Evolutionary conservation across 1,139 yeast genomes (phyloP).

Genomic region (Schwanniomyces etchellsii): DNA sequence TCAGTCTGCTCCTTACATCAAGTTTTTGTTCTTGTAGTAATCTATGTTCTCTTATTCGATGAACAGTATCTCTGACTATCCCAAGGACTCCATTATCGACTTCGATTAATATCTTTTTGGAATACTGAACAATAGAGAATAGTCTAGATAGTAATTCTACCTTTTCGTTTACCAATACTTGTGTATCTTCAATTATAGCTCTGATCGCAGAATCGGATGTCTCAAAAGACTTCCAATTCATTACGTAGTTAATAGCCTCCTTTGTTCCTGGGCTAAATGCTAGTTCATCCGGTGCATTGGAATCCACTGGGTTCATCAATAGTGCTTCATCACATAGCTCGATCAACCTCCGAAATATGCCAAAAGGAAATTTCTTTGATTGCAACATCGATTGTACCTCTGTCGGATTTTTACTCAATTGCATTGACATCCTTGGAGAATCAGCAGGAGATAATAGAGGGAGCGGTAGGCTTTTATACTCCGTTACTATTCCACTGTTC

Average conservation of each 20-base stretch:
- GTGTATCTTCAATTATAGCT: slow-evolving; percentile 65
- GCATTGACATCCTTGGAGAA: slow-evolving; percentile 21
- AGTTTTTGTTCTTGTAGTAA: slow-evolving; percentile 13
- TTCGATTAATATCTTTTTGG: slow-evolving; percentile 76
- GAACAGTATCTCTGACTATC: slow-evolving; percentile 62
- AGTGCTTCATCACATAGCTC: slow-evolving; percentile 77
- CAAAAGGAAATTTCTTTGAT: slow-evolving; percentile 53
- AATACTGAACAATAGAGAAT: slow-evolving; percentile 71
- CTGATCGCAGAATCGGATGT: slow-evolving; percentile 63
- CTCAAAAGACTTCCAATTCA: slow-evolving; percentile 49
- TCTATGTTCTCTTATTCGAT: slow-evolving; percentile 42
- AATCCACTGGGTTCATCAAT: slow-evolving; percentile 58
- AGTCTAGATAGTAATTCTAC: slow-evolving; percentile 70
- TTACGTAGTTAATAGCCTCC: slow-evolving; percentile 52
- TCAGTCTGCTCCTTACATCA: no score
- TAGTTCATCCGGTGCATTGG: slow-evolving; percentile 20
- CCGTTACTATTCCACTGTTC: slow-evolving; percentile 19
- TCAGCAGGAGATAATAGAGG: slow-evolving; percentile 22
- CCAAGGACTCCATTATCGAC: slow-evolving; percentile 68
- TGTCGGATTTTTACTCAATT: slow-evolving; percentile 24
- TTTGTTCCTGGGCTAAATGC: slow-evolving; percentile 70
- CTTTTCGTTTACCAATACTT: slow-evolving; percentile 55
- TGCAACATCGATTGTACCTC: slow-evolving; percentile 17
- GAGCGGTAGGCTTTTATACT: slow-evolving; percentile 58
- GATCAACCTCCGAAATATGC: slow-evolving; percentile 55